Conservation (phyloP, 441 rosid genomes). For the Melastoma candidum region DNA sequence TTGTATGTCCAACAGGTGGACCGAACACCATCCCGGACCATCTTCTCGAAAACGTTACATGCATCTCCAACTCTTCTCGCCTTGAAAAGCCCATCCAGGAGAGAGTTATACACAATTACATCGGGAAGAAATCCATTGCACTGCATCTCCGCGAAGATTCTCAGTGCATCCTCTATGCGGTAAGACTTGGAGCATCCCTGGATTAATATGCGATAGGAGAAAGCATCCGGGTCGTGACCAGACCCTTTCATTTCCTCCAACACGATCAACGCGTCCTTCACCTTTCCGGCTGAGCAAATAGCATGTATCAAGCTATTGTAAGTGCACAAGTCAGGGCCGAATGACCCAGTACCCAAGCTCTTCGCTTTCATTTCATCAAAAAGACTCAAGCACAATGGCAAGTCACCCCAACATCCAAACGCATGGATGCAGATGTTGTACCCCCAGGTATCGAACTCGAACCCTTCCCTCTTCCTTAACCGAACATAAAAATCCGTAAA, state of each 20-base stretch:
- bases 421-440: constrained; percentile 75
- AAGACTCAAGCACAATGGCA: constrained; percentile 44
- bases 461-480: constrained; percentile 33
- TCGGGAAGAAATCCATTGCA: constrained; percentile 51
- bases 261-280: constrained; percentile 56
- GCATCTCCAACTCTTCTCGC: constrained; percentile 75
- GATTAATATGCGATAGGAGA: constrained; percentile 54
- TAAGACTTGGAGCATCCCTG: constrained; percentile 72
- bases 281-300: constrained; percentile 60
- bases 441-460: constrained; percentile 54
- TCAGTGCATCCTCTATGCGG: constrained; percentile 50
- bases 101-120: constrained; percentile 54
- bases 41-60: constrained; percentile 71
- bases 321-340: constrained; percentile 75
- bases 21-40: constrained; percentile 75
- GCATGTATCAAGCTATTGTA: constrained; percentile 73
- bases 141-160: constrained; percentile 65
- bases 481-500: constrained; percentile 39
- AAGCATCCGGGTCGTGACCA: constrained; percentile 79
- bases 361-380: constrained; percentile 68
- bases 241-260: constrained; percentile 71
- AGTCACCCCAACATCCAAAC: constrained; percentile 81
- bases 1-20: constrained; percentile 83
- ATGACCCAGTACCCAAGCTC: constrained; percentile 24
- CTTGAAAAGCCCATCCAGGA: constrained; percentile 69